phyloP scores from a whole-genome alignment of 768 basidiomycete genomes.

The Calocybe indica region DNA sequence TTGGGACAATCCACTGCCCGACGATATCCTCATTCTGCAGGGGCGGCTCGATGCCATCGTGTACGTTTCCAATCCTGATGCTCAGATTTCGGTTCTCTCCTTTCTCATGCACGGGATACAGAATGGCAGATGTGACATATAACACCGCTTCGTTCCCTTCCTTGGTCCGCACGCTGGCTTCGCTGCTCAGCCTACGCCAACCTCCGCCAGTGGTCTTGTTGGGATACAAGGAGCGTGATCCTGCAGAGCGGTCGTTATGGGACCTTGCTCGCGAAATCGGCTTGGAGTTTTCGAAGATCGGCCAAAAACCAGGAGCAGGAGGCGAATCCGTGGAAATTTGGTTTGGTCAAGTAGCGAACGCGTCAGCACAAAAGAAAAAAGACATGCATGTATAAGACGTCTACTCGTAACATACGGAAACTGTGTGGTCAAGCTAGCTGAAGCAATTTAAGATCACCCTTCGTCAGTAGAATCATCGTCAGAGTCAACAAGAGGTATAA shows the following conservation, averaged over 20 bases:
- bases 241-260: constrained; percentile 74
- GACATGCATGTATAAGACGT: too few relatives aligned
- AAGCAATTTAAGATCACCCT: not conserved
- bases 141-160: constrained; percentile 83
- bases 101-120: constrained; percentile 20
- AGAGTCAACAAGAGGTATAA: constrained; percentile 41
- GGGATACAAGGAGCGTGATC: constrained; percentile 85
- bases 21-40: constrained; percentile 27
- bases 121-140: constrained; percentile 92
- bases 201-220: constrained; percentile 47
- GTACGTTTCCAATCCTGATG: constrained; percentile 34
- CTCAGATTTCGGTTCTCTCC: not conserved
- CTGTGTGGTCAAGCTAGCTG: too few relatives aligned
- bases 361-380: too few relatives aligned
- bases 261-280: constrained; percentile 44
- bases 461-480: constrained; percentile 26
- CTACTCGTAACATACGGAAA: too few relatives aligned
- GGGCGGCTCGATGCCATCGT: constrained; percentile 57
- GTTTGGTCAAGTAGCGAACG: constrained; percentile 31
- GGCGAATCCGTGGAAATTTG: constrained; percentile 68
- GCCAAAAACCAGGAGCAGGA: constrained; percentile 50
- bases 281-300: constrained; percentile 51
- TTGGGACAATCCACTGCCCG: constrained; percentile 66
- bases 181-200: constrained; percentile 33
- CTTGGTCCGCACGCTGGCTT: constrained; percentile 60